Percentiles rank a stretch among this genome's conserved stretches.
Evolutionary conservation across 75 land plant genomes (phyloP).

Genomic region (Selaginella moellendorffii): DNA sequence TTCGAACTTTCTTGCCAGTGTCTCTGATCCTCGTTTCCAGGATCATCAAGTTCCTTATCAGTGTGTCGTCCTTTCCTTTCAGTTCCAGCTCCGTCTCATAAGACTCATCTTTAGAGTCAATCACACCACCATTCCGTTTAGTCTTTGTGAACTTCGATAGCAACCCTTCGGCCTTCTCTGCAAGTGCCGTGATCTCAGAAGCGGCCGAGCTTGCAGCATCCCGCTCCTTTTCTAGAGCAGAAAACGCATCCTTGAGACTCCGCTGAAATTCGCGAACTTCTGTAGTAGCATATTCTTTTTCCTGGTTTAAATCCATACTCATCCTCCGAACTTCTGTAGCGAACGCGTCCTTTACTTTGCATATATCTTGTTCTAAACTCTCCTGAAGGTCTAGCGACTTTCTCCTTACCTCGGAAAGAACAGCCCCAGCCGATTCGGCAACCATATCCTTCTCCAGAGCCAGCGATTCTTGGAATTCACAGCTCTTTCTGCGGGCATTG

Average conservation of each 20-base stretch:
- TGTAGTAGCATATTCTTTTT: background rate
- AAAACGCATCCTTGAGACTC: background rate
- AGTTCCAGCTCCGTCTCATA: background rate
- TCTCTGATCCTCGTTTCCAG: background rate
- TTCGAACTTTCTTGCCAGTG: background rate
- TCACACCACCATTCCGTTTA: no score
- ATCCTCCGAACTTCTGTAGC: background rate
- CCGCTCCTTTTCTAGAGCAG: background rate
- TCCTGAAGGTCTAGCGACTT: background rate
- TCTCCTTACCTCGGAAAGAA: background rate
- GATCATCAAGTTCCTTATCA: background rate
- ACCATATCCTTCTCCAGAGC: constrained; percentile 9
- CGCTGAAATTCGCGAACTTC: background rate
- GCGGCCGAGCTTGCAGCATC: background rate
- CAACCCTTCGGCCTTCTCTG: background rate
- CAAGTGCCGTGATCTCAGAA: background rate
- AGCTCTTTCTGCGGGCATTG: constrained; percentile 2
- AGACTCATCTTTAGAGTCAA: background rate
- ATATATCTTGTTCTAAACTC: background rate
- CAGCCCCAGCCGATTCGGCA: background rate
- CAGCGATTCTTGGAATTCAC: constrained; percentile 6
- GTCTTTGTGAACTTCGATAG: background rate
- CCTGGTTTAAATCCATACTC: background rate
- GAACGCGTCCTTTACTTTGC: background rate
- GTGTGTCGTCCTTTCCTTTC: background rate